Base-by-base conservation (phyloP, 768 basidiomycete genomes). In the Omphalotus guepiniiformis region DNA sequence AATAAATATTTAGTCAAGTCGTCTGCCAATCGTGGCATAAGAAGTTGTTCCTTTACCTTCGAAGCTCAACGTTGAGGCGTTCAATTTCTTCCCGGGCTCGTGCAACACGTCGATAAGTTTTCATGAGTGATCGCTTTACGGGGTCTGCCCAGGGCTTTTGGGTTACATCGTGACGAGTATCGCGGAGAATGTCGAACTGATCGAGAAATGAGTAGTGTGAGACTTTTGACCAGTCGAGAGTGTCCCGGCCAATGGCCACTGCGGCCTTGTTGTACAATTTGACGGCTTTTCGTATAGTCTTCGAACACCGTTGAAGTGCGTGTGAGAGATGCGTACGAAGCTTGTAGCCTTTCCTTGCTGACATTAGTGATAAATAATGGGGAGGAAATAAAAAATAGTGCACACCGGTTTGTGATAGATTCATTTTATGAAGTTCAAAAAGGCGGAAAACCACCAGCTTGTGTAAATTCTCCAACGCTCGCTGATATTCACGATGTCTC, bases 281-380 rank as follows among this genome's bases (percentile, higher is more conserved):
- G 2, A 71, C 52, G 0, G 68, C 66, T 22, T 43, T 57, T 32
- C 46, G 51, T 28, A 72, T 68, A 3, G 70, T 63, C 26, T 58
- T 51, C 2, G 61, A 61, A 6, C 63, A 51, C 5, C 45, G 44
- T 44, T 63, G 56, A 1, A 71, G 49, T 2, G 64, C 62, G 49
- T 70, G 65, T 0, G 60, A 62, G 16, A 72, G 67, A 40, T 66
- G 56, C 7, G 57, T 56, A 2, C 61, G 55, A 44, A 67, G 48
- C 30, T 64, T 63, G 47, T 71, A 71, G 0, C 63, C 70, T 71
- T n/a, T n/a, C n/a, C n/a, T n/a, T n/a, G n/a, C n/a, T n/a, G n/a
- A n/a, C n/a, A n/a, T n/a, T n/a, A n/a, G 26, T 29, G 4, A 19
- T 42, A 39, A 48, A n/a, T 44, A 3, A 52, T 16, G 36, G 27